A percentile compares a stretch with the other conserved stretches of the same genome.
Conservation (phyloP, 192 early-diverging fungal species). For the Entomortierella parvispora region DNA sequence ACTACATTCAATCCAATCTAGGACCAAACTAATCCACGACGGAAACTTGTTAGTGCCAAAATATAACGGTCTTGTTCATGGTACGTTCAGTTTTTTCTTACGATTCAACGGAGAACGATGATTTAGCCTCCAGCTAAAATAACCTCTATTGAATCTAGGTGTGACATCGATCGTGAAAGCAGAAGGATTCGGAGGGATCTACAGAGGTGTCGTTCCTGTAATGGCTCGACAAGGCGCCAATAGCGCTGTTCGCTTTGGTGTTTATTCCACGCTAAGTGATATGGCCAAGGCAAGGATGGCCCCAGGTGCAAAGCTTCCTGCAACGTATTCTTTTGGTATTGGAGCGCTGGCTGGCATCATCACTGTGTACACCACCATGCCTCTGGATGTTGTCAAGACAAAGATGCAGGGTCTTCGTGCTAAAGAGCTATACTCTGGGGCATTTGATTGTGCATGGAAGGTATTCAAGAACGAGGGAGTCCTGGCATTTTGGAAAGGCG, state of each 20-base stretch:
- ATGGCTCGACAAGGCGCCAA: conserved; percentile 96
- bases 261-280: conserved; percentile 77
- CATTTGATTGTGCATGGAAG: conserved; percentile 76
- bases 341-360: conserved; percentile 89
- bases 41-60: conserved; percentile 72
- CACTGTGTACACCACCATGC: conserved; percentile 97
- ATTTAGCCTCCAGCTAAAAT: too few relatives aligned
- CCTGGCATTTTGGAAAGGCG: conserved; percentile 91
- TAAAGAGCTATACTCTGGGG: conserved; percentile 69
- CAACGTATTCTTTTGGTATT: conserved; percentile 68
- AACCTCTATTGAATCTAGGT: conserved; percentile 10
- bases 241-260: conserved; percentile 89
- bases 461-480: conserved; percentile 81
- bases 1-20: conserved; percentile 19
- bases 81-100: conserved; percentile 41
- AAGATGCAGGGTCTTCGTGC: conserved; percentile 88
- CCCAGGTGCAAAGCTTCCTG: conserved; percentile 57
- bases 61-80: conserved; percentile 85
- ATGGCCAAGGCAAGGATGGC: conserved; percentile 37
- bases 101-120: too few relatives aligned
- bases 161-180: conserved; percentile 66
- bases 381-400: conserved; percentile 94
- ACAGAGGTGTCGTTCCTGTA: conserved; percentile 89
- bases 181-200: conserved; percentile 84
- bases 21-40: conserved; percentile 94